Conservation (phyloP, 345 rosid genomes). For the Pseudoturritis turrita region DNA sequence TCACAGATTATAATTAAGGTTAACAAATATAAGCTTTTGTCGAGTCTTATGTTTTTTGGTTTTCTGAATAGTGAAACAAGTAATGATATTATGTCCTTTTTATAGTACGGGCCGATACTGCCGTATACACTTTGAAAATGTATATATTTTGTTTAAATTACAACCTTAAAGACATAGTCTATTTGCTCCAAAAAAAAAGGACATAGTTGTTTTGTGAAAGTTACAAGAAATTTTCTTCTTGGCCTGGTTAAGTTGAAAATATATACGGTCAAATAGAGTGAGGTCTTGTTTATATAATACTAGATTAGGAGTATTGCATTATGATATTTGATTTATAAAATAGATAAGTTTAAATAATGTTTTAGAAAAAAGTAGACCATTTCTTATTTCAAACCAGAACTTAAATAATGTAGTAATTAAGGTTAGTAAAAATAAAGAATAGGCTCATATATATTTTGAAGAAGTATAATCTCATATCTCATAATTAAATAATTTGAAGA, state of each 20-base stretch:
- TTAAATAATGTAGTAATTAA: too few relatives aligned
- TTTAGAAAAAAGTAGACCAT: too few relatives aligned
- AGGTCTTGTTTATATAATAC: background rate
- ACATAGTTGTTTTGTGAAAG: background rate
- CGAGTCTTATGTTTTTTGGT: background rate
- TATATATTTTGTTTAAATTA: background rate
- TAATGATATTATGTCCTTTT: background rate
- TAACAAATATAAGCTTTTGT: background rate
- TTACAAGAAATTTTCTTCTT: background rate
- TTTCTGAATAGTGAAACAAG: background rate
- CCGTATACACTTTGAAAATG: background rate
- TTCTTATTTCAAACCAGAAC: too few relatives aligned
- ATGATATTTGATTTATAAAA: too few relatives aligned
- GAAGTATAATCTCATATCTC: too few relatives aligned
- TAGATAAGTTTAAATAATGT: too few relatives aligned
- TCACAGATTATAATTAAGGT: background rate
- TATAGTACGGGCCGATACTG: background rate
- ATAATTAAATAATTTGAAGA: too few relatives aligned
- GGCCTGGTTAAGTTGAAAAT: background rate
- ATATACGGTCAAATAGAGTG: constrained; percentile 10
- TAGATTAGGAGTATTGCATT: too few relatives aligned
- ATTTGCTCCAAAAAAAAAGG: too few relatives aligned
- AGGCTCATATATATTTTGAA: too few relatives aligned
- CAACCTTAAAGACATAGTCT: background rate
- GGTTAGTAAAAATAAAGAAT: too few relatives aligned